A percentile compares a stretch with the other conserved stretches of the same genome.
phyloP scores from a whole-genome alignment of 345 rosid species.

The Brassica juncea region DNA sequence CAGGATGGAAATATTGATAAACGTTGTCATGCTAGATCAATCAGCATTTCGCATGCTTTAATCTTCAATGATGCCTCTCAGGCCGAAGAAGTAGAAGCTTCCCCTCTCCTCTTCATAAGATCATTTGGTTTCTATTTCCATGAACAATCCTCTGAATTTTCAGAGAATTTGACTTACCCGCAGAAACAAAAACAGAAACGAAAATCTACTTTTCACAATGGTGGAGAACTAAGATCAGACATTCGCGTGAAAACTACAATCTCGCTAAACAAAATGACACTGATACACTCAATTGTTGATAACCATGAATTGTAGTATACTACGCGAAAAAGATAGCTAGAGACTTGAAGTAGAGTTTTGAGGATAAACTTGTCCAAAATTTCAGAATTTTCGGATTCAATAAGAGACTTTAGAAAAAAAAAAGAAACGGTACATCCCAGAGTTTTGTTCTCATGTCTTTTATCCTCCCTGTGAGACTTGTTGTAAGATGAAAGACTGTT shows the following conservation, averaged over 20 bases:
- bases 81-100: background rate
- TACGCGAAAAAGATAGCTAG: background rate
- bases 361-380: background rate
- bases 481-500: conserved; percentile 25
- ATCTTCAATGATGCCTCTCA: too few relatives aligned
- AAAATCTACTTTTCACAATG: too few relatives aligned
- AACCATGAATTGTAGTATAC: conserved; percentile 1
- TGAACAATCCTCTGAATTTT: background rate
- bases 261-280: background rate
- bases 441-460: conserved; percentile 14
- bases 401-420: background rate
- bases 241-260: background rate
- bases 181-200: too few relatives aligned
- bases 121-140: background rate
- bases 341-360: background rate
- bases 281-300: background rate
- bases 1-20: too few relatives aligned
- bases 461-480: conserved; percentile 7
- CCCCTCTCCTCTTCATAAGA: background rate
- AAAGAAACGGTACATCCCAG: background rate
- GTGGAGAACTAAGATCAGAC: background rate
- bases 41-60: too few relatives aligned
- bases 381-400: conserved; percentile 3
- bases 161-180: background rate
- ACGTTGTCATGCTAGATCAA: background rate